Percentiles rank a stretch among this genome's conserved stretches.
Conservation (phyloP, 108 stramenopile species). For the Conticribra guillardii region DNA sequence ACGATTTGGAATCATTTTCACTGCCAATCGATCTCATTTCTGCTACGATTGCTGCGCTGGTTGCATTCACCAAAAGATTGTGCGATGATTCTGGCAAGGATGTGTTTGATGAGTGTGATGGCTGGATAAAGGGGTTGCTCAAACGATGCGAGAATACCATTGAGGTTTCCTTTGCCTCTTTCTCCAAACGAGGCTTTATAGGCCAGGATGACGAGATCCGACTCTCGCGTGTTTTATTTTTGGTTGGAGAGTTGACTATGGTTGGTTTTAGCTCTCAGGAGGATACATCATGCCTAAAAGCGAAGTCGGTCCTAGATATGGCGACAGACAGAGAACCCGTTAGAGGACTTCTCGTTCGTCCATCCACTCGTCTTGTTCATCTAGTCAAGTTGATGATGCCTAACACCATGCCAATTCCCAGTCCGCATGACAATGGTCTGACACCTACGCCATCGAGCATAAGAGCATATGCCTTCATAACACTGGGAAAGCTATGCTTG, state of each 20-base stretch:
- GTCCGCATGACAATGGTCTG: constrained; percentile 12
- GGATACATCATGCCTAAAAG: constrained; percentile 21
- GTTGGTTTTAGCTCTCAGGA: constrained; percentile 67
- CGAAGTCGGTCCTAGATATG: constrained; percentile 12
- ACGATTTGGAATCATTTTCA: constrained; percentile 43
- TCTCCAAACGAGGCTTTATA: constrained; percentile 8
- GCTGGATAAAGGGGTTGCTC: constrained; percentile 49
- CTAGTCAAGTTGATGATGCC: constrained; percentile 68
- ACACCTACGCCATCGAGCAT: constrained; percentile 45
- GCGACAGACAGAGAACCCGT: constrained; percentile 46
- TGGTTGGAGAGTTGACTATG: constrained; percentile 70
- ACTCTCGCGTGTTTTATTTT: constrained; percentile 60
- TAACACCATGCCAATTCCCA: constrained; percentile 49
- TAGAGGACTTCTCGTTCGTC: constrained; percentile 52
- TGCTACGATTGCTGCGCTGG: constrained; percentile 58
- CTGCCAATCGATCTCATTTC: constrained; percentile 63
- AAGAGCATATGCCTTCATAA: constrained; percentile 84
- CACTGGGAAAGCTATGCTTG: constrained; percentile 92
- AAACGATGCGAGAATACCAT: constrained; percentile 41
- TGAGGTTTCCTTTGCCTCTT: constrained; percentile 20
- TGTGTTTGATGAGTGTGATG: constrained; percentile 51
- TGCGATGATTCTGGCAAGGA: constrained; percentile 48
- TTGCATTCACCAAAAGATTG: constrained; percentile 45
- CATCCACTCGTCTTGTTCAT: constrained; percentile 54
- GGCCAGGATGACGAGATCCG: constrained; percentile 25